These are phyloP conservation scores for Apocynum venetum DNA, from an alignment of 257 asterid genomes.

Conservation along the genomic window DNA sequence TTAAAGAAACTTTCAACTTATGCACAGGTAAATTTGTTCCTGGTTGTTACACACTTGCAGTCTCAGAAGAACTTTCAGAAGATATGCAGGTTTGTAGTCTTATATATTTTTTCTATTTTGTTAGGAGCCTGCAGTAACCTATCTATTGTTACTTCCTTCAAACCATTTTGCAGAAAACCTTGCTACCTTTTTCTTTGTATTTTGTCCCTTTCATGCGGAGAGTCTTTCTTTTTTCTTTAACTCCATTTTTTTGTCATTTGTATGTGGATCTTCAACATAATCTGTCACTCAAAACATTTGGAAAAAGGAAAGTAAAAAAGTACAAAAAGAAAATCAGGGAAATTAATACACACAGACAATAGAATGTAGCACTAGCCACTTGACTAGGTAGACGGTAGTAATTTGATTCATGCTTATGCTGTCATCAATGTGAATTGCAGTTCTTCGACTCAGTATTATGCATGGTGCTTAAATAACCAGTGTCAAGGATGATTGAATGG, in stretches of 20 bases:
- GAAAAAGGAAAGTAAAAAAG: too few species aligned
- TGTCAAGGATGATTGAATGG: not conserved
- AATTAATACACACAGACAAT: not conserved
- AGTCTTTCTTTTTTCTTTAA: too few species aligned
- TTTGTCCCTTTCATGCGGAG: too few species aligned
- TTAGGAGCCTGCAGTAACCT: not conserved
- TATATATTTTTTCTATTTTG: not conserved
- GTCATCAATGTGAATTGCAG: not conserved
- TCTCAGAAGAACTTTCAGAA: conserved; percentile 77
- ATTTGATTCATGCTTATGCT: not conserved
- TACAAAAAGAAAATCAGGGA: not conserved
- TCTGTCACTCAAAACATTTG: not conserved
- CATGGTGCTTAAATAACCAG: too few species aligned
- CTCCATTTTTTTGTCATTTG: not conserved
- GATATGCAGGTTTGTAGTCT: conserved; percentile 49
- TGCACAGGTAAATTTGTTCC: conserved; percentile 72
- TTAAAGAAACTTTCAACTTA: conserved; percentile 1
- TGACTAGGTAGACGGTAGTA: too few species aligned
- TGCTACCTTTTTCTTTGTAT: not conserved
- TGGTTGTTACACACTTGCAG: conserved; percentile 88
- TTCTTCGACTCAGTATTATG: too few species aligned
- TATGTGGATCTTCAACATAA: not conserved
- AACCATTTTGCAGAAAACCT: not conserved
- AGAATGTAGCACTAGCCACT: not conserved
- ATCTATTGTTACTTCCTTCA: not conserved